A percentile compares a stretch with the other conserved stretches of the same genome.
Conservation (phyloP, 2,329 filamentous ascomycete species). For the Fusarium mexicanum region DNA sequence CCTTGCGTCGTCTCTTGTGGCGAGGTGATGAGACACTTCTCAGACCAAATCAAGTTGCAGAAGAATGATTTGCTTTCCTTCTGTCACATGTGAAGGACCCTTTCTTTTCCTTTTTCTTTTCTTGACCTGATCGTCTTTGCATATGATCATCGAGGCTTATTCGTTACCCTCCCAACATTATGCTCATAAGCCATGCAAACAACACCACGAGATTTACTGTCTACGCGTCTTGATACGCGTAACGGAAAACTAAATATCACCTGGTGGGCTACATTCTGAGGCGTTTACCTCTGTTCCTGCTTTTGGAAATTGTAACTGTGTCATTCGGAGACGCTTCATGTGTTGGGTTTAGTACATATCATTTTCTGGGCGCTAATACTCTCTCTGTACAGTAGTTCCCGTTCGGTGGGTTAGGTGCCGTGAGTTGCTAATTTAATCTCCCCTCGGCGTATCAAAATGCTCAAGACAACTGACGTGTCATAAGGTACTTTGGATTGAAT, state of each 20-base stretch:
- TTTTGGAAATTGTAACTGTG: conserved; percentile 1
- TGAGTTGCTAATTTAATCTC: conserved; percentile 16
- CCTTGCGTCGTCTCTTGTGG: conserved; percentile 31
- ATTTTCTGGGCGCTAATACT: conserved; percentile 14
- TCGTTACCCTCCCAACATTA: conserved; percentile 8
- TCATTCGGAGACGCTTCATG: conserved; percentile 1
- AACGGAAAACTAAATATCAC: background rate
- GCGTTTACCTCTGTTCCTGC: conserved; percentile 4
- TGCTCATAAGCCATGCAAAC: background rate
- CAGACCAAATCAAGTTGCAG: conserved; percentile 25
- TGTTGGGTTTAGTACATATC: conserved; percentile 23
- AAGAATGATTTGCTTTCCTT: conserved; percentile 5
- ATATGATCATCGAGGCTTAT: conserved; percentile 11
- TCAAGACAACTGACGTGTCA: background rate
- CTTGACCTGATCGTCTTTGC: conserved; percentile 5
- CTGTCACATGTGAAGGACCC: conserved; percentile 33
- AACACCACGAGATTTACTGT: conserved; percentile 9
- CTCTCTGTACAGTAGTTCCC: conserved; percentile 6
- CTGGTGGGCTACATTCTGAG: background rate
- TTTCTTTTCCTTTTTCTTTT: conserved; percentile 14
- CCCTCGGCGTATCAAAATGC: background rate
- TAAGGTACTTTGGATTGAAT: background rate
- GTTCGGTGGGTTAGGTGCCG: conserved; percentile 7
- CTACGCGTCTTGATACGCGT: conserved; percentile 29
- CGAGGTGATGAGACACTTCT: conserved; percentile 33